phyloP scores from a whole-genome alignment of 106 monocot species.

The Posidonia australis region DNA sequence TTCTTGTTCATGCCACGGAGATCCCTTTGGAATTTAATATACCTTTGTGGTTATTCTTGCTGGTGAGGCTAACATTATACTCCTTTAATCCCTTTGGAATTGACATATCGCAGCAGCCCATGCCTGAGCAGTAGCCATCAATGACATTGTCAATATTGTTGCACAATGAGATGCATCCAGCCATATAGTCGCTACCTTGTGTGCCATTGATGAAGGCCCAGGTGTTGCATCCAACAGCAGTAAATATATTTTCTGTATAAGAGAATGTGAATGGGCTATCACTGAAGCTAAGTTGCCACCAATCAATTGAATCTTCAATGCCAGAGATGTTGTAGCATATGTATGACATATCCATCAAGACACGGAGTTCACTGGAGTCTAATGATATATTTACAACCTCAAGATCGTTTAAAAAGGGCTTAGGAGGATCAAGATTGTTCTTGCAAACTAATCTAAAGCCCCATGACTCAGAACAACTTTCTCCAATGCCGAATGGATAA shows the following conservation, averaged over 20 bases:
- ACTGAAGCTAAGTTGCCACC: background rate
- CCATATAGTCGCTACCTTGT: background rate
- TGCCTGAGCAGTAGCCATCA: slow-evolving; percentile 1
- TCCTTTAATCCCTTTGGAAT: background rate
- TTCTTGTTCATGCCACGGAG: background rate
- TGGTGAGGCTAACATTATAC: background rate
- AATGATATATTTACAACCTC: background rate
- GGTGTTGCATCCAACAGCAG: slow-evolving; percentile 9
- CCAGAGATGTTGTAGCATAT: slow-evolving; percentile 1
- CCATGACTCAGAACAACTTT: background rate
- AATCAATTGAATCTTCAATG: no score
- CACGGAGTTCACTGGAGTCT: background rate
- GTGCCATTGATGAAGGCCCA: slow-evolving; percentile 1
- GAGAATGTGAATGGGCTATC: background rate
- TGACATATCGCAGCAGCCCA: slow-evolving; percentile 2
- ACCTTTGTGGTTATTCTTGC: background rate
- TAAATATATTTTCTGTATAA: background rate
- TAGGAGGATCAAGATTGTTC: background rate
- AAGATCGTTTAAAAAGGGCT: background rate
- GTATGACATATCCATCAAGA: slow-evolving; percentile 1
- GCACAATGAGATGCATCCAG: slow-evolving; percentile 3
- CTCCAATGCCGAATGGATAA: background rate
- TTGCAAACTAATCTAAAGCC: background rate
- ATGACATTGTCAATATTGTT: no score
- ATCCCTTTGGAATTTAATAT: background rate